Base-by-base conservation (phyloP, 2,329 filamentous ascomycete species). In the Phoma sp. region DNA sequence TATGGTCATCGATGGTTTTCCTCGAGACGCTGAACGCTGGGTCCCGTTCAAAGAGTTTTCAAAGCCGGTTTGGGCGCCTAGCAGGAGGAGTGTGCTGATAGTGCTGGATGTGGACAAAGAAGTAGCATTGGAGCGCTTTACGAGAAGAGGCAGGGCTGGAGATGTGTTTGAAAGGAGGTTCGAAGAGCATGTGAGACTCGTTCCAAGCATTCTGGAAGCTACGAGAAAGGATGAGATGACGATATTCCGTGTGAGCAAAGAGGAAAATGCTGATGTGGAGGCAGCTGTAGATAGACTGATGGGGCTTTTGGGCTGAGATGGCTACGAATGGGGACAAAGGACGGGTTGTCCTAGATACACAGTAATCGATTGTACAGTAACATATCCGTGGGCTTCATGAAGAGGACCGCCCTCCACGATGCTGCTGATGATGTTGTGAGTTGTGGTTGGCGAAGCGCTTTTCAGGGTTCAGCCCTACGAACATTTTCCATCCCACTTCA, bases 401-500 rank as follows among this genome's bases (percentile, higher is more conserved):
- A 10, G 8, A 10, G 8, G 8, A 29, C 8, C 12, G 3, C 12
- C 12, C 12, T 31, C 5, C 27, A 22, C 27, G 17, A 13, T 21
- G 33, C 10, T 24, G 45, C 33, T 44, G 39, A 40, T 32, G 35
- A 50, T 49, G 22, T 49, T 25, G 35, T 29, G 24, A 41, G 36
- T 17, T 6, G 40, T 46, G 52, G 51, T 49, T 50, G 43, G 36
- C 17, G 36, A 51, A 29, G 39, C 29, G 19, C 29, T 22, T n/a
- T 29, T 36, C 46, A 38, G 47, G 46, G 51, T 59, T 58, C 55
- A 66, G 60, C 62, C 58, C 45, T 51, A 48, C 43, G 48, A 50
- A 57, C 55, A 53, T 58, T 60, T 48, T 50, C 25, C 54, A 64
- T 58, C 52, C 31, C 59, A 58, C 61, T 44, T 55, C 43, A 37